Percentiles rank a stretch among this genome's conserved stretches.
phyloP scores from a whole-genome alignment of 768 basidiomycete species.

The Boletus sp. region DNA sequence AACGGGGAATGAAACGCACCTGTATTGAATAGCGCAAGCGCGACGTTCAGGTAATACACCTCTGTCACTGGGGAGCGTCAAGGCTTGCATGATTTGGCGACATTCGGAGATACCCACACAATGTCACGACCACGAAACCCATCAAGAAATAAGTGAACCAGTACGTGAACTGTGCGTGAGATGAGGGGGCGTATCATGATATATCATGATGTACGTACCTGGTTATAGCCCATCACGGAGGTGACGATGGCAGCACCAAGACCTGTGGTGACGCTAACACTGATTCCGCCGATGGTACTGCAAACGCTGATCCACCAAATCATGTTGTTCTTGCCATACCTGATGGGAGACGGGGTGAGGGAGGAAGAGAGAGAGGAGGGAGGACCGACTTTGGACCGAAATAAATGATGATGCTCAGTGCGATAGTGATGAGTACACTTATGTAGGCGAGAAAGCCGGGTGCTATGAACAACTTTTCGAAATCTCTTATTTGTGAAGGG shows the following conservation, averaged over 20 bases:
- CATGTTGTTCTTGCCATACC: constrained; percentile 91
- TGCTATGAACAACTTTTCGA: constrained; percentile 77
- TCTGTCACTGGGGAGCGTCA: constrained; percentile 61
- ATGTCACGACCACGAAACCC: constrained; percentile 78
- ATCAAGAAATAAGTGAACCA: constrained; percentile 92
- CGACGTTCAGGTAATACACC: constrained; percentile 94
- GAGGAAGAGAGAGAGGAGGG: neutral
- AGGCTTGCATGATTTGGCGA: neutral
- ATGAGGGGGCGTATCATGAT: neutral
- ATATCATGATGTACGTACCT: constrained; percentile 44
- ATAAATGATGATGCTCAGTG: constrained; percentile 75
- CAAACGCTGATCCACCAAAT: constrained; percentile 94
- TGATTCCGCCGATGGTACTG: constrained; percentile 94
- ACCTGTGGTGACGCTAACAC: constrained; percentile 92
- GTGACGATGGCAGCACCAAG: constrained; percentile 90
- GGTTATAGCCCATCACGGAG: constrained; percentile 70
- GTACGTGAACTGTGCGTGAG: constrained; percentile 67
- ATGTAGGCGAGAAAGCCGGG: constrained; percentile 79
- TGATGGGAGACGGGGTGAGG: constrained; percentile 19
- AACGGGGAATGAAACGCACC: constrained; percentile 39
- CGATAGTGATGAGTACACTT: constrained; percentile 58
- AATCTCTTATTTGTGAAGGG: constrained; percentile 65
- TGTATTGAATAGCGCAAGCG: constrained; percentile 93
- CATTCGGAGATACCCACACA: constrained; percentile 48
- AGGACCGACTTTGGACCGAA: constrained; percentile 70